phyloP scores from a whole-genome alignment of 2,329 filamentous ascomycete species.

The Knufia fluminis region DNA sequence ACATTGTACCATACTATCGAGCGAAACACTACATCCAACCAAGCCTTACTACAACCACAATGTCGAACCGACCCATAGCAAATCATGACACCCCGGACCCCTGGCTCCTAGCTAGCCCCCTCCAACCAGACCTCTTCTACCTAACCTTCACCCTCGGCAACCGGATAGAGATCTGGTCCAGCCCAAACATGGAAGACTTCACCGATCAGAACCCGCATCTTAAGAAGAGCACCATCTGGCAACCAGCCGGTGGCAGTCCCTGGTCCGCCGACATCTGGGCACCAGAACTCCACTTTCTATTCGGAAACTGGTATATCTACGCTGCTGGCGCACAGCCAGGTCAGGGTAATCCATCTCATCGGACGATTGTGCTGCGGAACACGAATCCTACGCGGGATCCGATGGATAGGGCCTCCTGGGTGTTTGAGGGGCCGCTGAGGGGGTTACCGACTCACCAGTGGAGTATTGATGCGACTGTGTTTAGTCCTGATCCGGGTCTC shows the following conservation, averaged over 20 bases:
- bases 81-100: constrained; percentile 27
- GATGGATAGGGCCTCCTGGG: constrained; percentile 11
- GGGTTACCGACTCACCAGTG: constrained; percentile 20
- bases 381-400: constrained; percentile 17
- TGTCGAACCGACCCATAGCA: constrained; percentile 26
- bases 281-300: constrained; percentile 45
- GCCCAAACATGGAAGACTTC: constrained; percentile 23
- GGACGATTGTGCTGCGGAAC: constrained; percentile 16
- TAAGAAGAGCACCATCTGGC: constrained; percentile 25
- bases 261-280: constrained; percentile 45
- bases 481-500: constrained; percentile 6
- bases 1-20: too few species aligned
- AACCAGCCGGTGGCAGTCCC: constrained; percentile 33
- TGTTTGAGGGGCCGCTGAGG: constrained; percentile 18
- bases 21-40: too few species aligned
- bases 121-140: constrained; percentile 23
- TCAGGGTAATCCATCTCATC: constrained; percentile 16
- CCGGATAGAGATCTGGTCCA: constrained; percentile 30
- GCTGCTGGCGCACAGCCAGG: constrained; percentile 23
- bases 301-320: constrained; percentile 48
- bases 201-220: constrained; percentile 2
- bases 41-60: constrained; percentile 11
- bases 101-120: constrained; percentile 25
- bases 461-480: constrained; percentile 22
- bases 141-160: constrained; percentile 29